These are phyloP conservation scores for Pecoramyces ruminantium DNA, from an alignment of 192 early-diverging fungal species.

Conservation along the genomic window DNA sequence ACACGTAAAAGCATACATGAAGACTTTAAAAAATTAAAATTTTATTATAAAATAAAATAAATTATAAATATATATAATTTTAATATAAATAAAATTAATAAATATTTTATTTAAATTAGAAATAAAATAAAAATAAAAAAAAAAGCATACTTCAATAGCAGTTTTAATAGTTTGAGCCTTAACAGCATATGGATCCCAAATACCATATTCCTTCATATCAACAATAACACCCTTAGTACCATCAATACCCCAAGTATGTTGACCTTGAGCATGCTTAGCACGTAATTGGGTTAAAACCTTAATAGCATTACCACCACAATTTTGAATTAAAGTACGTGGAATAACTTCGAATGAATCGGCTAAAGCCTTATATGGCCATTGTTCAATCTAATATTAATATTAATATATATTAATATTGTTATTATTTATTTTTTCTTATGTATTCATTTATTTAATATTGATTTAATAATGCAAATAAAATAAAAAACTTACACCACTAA, in stretches of 20 bases:
- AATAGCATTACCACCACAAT: constrained; percentile 98
- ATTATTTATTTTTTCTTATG: too few species aligned
- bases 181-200: constrained; percentile 99
- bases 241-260: constrained; percentile 88
- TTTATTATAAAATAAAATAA: constrained; percentile 9
- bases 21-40: constrained; percentile 21
- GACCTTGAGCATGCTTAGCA: constrained; percentile 82
- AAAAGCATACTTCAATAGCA: constrained; percentile 58
- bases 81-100: too few species aligned
- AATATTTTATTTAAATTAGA: constrained; percentile 7
- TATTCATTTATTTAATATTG: too few species aligned
- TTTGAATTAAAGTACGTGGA: constrained; percentile 94
- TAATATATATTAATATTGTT: too few species aligned
- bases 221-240: constrained; percentile 78
- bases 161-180: constrained; percentile 99
- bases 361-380: constrained; percentile 92
- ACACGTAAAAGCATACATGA: constrained; percentile 67
- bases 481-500: constrained; percentile 39
- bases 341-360: constrained; percentile 95
- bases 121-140: constrained; percentile 18
- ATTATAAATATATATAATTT: neutral
- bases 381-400: constrained; percentile 57
- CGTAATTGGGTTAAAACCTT: constrained; percentile 81
- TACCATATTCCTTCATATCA: constrained; percentile 93
- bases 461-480: neutral